phyloP scores from a whole-genome alignment of 1,284 basidiomycete species.

The Rhodotorula glutinis region DNA sequence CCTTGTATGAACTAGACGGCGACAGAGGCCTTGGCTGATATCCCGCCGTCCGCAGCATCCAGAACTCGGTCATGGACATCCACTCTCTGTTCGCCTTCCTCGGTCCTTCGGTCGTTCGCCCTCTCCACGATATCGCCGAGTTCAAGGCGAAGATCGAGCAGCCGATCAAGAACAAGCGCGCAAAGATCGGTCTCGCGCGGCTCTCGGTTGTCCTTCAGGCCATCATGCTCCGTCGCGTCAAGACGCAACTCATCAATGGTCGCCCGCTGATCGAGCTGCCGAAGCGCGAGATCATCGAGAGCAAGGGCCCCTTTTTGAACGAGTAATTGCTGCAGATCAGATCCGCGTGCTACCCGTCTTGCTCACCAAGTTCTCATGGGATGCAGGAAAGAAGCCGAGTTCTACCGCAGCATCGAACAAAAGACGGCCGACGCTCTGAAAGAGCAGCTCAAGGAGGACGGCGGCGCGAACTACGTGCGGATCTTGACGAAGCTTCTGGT shows the following conservation, averaged over 20 bases:
- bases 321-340: constrained; percentile 11
- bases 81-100: constrained; percentile 87
- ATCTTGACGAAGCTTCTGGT: constrained; percentile 73
- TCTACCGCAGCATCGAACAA: constrained; percentile 71
- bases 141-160: constrained; percentile 56
- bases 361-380: constrained; percentile 45
- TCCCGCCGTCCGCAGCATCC: constrained; percentile 43
- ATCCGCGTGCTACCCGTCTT: too few species aligned
- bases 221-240: constrained; percentile 86
- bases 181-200: constrained; percentile 27
- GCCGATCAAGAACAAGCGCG: constrained; percentile 39
- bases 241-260: constrained; percentile 72
- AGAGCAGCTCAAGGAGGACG: neutral
- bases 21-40: neutral
- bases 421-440: constrained; percentile 60
- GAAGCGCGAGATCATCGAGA: constrained; percentile 64
- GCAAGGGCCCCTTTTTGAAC: constrained; percentile 54
- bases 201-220: constrained; percentile 71
- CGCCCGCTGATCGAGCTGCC: constrained; percentile 83
- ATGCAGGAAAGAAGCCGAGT: constrained; percentile 67
- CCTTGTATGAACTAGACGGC: neutral
- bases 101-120: constrained; percentile 59
- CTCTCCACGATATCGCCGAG: constrained; percentile 67
- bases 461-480: constrained; percentile 69
- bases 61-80: constrained; percentile 87